Conservation (phyloP, 1,284 basidiomycete species). For the Porogramme epimiltina region DNA sequence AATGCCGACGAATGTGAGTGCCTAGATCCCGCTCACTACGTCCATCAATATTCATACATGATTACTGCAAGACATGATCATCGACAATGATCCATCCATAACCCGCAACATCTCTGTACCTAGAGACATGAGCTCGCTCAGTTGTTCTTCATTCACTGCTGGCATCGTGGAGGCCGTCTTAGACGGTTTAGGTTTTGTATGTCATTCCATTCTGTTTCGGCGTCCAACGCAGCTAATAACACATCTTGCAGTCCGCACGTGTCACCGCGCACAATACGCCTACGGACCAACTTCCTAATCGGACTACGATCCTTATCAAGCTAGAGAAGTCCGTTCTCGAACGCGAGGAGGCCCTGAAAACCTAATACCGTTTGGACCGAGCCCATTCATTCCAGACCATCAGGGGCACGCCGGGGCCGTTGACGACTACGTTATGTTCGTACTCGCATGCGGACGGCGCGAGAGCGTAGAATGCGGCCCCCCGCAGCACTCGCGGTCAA, state of each 20-base stretch:
- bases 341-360: slow-evolving; percentile 80
- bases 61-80: slow-evolving; percentile 87
- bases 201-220: slow-evolving; percentile 38
- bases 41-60: neutral
- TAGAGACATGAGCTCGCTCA: slow-evolving; percentile 90
- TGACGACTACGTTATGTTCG: too few relatives aligned
- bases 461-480: too few relatives aligned
- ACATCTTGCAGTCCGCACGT: slow-evolving; percentile 76
- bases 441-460: too few relatives aligned
- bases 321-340: slow-evolving; percentile 89
- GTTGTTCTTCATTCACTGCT: slow-evolving; percentile 95
- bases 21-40: neutral
- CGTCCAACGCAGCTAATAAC: neutral
- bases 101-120: slow-evolving; percentile 93
- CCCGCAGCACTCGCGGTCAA: too few relatives aligned
- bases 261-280: slow-evolving; percentile 97
- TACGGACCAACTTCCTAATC: slow-evolving; percentile 76
- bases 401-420: too few relatives aligned
- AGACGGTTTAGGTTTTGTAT: slow-evolving; percentile 92
- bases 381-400: neutral
- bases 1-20: slow-evolving; percentile 91
- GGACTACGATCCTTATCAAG: slow-evolving; percentile 94
- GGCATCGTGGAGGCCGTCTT: slow-evolving; percentile 97
- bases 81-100: slow-evolving; percentile 93
- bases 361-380: slow-evolving; percentile 12